Conservation (phyloP, 331 rosid genomes). For the Pyracantha coccinea region DNA sequence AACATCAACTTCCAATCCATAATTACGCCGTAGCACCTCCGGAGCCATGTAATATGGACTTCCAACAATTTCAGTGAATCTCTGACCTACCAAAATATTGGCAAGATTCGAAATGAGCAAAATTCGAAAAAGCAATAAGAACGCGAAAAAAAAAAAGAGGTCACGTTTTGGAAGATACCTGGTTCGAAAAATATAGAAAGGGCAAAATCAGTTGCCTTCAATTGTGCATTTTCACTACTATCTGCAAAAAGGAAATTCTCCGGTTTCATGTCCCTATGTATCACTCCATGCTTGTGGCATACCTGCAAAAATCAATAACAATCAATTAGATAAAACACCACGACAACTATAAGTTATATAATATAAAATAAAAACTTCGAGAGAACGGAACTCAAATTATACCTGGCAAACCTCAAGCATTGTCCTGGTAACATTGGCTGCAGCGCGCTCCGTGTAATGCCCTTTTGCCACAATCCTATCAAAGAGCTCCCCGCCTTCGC, state of each 20-base stretch:
- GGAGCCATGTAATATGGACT: slow-evolving; percentile 77
- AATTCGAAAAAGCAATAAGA: not conserved
- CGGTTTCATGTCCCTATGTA: slow-evolving; percentile 88
- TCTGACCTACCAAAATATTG: slow-evolving; percentile 43
- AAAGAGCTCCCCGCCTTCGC: slow-evolving; percentile 89
- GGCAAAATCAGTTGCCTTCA: slow-evolving; percentile 92
- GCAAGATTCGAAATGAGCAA: not conserved
- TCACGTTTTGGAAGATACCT: slow-evolving; percentile 29
- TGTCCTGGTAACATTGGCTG: slow-evolving; percentile 61
- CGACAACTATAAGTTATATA: not conserved
- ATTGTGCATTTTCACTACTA: slow-evolving; percentile 42
- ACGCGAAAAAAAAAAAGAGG: not conserved
- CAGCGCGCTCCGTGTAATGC: slow-evolving; percentile 91
- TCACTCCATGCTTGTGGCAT: slow-evolving; percentile 83
- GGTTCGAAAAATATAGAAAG: slow-evolving; percentile 57
- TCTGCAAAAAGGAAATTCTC: slow-evolving; percentile 82
- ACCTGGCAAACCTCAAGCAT: slow-evolving; percentile 90
- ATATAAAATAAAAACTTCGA: no score
- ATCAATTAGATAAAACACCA: not conserved
- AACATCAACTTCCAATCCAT: not conserved
- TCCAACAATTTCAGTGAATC: slow-evolving; percentile 88
- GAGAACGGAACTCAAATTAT: no score
- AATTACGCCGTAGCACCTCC: not conserved
- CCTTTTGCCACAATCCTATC: slow-evolving; percentile 78
- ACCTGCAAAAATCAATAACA: slow-evolving; percentile 25